These are phyloP conservation scores for Cyamopsis tetragonoloba DNA, from an alignment of 306 rosid species.

Conservation along the genomic window DNA sequence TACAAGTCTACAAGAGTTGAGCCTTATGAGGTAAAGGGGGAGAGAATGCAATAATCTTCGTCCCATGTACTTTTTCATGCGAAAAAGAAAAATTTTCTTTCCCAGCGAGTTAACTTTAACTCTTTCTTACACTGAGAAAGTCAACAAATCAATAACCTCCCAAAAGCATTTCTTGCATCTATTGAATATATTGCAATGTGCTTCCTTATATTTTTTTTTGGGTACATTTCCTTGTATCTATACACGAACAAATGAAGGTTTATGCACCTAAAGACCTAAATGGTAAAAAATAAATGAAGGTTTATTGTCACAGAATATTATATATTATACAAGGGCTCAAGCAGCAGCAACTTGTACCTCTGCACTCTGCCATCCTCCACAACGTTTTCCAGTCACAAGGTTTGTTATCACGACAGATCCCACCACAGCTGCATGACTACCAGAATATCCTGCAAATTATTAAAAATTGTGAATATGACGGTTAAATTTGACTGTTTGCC, in stretches of 20 bases:
- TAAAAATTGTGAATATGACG: slow-evolving; percentile 23
- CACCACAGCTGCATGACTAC: slow-evolving; percentile 75
- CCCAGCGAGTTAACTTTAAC: neutral
- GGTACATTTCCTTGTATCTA: no score
- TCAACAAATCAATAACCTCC: slow-evolving; percentile 3
- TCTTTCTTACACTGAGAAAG: neutral
- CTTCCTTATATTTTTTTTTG: neutral
- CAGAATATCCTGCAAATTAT: slow-evolving; percentile 75
- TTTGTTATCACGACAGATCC: slow-evolving; percentile 84
- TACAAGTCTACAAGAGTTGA: neutral
- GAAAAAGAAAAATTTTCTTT: neutral
- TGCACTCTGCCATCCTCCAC: slow-evolving; percentile 75
- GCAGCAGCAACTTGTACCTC: slow-evolving; percentile 56
- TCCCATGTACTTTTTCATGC: neutral
- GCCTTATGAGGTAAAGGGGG: neutral
- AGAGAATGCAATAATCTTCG: neutral
- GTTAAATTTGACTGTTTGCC: neutral
- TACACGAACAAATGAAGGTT: slow-evolving; percentile 6
- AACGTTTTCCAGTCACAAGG: slow-evolving; percentile 77
- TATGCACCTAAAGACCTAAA: neutral
- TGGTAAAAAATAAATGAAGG: neutral
- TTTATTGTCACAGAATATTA: neutral
- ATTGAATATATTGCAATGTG: neutral
- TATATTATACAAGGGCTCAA: neutral
- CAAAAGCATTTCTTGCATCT: slow-evolving; percentile 15